Conservation (phyloP, 257 asterid genomes). For the Nemophila menziesii region DNA sequence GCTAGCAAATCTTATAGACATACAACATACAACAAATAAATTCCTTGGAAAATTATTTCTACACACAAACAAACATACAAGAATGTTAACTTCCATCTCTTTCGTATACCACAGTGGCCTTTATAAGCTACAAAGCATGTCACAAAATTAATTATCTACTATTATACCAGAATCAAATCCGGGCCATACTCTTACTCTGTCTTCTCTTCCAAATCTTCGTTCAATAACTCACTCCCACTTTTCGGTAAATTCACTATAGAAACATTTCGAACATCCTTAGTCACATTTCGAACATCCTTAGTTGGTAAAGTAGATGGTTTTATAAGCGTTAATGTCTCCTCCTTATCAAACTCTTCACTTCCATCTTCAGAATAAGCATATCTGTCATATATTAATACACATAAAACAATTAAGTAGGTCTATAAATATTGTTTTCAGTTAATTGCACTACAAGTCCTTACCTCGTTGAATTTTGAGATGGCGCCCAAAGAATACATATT, state of each 20-base stretch:
- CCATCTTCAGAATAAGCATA: constrained; percentile 87
- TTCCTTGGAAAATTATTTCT: not conserved
- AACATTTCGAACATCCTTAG: constrained; percentile 41
- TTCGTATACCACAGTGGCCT: not conserved
- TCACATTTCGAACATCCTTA: constrained; percentile 41
- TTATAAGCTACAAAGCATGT: not conserved
- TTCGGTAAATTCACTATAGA: constrained; percentile 30
- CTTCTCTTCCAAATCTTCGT: constrained; percentile 43
- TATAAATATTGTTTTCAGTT: not conserved
- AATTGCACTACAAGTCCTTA: constrained; percentile 15
- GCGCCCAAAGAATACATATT: constrained; percentile 96
- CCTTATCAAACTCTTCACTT: constrained; percentile 72
- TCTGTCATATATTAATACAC: constrained; percentile 16
- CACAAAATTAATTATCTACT: not conserved
- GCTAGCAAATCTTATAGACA: not conserved
- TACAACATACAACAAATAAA: too few relatives aligned
- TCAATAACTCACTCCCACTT: constrained; percentile 24
- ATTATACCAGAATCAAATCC: not conserved
- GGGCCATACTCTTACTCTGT: constrained; percentile 38
- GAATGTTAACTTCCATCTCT: not conserved
- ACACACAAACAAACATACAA: not conserved
- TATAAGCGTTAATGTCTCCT: constrained; percentile 58
- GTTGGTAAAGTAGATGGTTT: constrained; percentile 54
- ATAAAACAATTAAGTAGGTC: not conserved
- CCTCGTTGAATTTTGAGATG: constrained; percentile 87